A percentile compares a stretch with the other conserved stretches of the same genome.
These are phyloP conservation scores for Pythium aquatile DNA, from an alignment of 352 stramenopile genomes.

Conservation along the genomic window DNA sequence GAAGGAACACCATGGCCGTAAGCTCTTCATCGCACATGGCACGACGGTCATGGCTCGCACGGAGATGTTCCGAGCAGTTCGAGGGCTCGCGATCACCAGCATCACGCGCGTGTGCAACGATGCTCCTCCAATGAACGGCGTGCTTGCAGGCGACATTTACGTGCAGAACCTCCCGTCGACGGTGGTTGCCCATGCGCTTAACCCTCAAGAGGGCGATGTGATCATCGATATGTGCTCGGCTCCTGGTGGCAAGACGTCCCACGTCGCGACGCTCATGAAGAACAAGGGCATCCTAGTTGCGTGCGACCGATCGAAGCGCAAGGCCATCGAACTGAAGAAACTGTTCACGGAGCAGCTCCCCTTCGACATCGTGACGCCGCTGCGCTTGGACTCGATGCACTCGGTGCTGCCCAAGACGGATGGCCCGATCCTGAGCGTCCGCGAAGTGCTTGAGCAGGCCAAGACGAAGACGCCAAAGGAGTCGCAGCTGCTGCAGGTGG, in stretches of 20 bases:
- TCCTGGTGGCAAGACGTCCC: constrained; percentile 92
- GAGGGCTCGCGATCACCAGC: constrained; percentile 61
- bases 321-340: constrained; percentile 73
- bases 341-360: constrained; percentile 67
- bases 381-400: constrained; percentile 89
- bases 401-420: constrained; percentile 60
- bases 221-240: constrained; percentile 95
- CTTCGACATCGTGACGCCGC: constrained; percentile 54
- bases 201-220: constrained; percentile 78
- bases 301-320: constrained; percentile 91
- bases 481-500: constrained; percentile 72
- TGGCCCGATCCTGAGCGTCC: constrained; percentile 37
- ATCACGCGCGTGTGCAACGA: constrained; percentile 75
- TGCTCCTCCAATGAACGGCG: constrained; percentile 87
- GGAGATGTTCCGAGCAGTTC: constrained; percentile 71
- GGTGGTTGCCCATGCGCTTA: constrained; percentile 87
- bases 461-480: constrained; percentile 42
- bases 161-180: constrained; percentile 93
- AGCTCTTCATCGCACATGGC: constrained; percentile 75
- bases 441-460: constrained; percentile 58
- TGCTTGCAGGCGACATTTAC: constrained; percentile 84
- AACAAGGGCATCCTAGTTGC: constrained; percentile 84
- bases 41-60: constrained; percentile 71
- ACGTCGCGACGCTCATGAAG: constrained; percentile 90
- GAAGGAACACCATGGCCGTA: constrained; percentile 71